Percentiles rank a stretch among this genome's conserved stretches.
Conservation (phyloP, 2,329 filamentous ascomycete genomes). For the Botrytis fragariae region DNA sequence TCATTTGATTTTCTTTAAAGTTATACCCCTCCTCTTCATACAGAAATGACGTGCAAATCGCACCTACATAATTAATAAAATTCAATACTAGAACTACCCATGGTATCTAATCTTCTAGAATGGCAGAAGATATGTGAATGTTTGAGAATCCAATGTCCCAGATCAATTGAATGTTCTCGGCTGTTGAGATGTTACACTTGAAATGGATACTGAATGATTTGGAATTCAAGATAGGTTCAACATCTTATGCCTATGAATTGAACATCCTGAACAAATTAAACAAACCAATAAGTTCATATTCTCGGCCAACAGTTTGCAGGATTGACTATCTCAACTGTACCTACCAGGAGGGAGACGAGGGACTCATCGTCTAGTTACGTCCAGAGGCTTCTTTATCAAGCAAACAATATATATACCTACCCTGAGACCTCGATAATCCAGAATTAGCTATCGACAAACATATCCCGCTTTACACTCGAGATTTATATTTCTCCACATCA, state of each 20-base stretch:
- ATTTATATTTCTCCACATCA: background rate
- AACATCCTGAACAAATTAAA: background rate
- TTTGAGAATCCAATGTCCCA: background rate
- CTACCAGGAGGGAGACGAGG: background rate
- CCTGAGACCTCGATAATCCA: background rate
- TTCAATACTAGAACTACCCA: background rate
- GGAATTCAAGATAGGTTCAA: background rate
- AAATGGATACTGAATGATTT: background rate
- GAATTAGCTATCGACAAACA: background rate
- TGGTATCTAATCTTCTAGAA: background rate
- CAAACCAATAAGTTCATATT: background rate
- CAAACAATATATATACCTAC: background rate
- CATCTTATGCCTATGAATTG: background rate
- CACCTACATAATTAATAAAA: background rate
- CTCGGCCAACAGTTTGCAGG: background rate
- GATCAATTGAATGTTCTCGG: background rate
- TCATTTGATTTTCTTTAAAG: background rate
- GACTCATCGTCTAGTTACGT: background rate
- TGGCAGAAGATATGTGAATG: background rate
- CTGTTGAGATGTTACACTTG: background rate
- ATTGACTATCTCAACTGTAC: background rate
- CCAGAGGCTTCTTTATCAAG: background rate
- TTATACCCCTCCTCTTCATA: background rate
- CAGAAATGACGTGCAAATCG: background rate
- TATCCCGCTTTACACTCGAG: background rate